phyloP scores from a whole-genome alignment of 2,329 filamentous ascomycete species.

The Apiospora hydei region DNA sequence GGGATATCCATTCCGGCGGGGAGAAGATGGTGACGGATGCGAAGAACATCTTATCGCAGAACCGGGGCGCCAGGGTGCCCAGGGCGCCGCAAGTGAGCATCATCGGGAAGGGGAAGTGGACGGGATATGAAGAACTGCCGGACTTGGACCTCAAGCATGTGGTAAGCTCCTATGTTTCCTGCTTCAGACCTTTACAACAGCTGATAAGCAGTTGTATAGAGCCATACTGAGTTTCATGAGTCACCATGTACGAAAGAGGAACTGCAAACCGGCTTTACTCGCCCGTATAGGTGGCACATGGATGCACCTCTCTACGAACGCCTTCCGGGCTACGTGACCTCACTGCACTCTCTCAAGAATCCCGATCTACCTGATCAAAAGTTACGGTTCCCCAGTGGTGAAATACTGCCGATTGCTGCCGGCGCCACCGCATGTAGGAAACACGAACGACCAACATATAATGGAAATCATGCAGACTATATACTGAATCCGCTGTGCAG shows the following conservation, averaged over 20 bases:
- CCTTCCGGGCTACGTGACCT: constrained; percentile 76
- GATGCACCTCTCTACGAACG: constrained; percentile 79
- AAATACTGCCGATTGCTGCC: constrained; percentile 71
- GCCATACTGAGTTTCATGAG: constrained; percentile 63
- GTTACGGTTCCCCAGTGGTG: constrained; percentile 77
- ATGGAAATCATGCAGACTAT: too few relatives aligned
- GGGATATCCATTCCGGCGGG: constrained; percentile 5
- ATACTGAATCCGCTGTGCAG: background rate
- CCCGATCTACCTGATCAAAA: constrained; percentile 73
- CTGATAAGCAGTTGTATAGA: background rate
- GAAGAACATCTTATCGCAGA: constrained; percentile 21
- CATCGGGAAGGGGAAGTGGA: constrained; percentile 18
- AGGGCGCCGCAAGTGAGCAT: constrained; percentile 22
- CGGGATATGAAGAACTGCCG: constrained; percentile 11
- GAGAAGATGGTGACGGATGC: constrained; percentile 6
- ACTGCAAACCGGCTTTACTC: constrained; percentile 54
- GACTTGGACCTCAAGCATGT: constrained; percentile 23
- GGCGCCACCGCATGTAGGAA: constrained; percentile 84
- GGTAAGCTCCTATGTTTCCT: background rate
- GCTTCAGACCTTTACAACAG: background rate
- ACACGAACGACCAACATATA: too few relatives aligned
- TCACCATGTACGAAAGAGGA: constrained; percentile 62
- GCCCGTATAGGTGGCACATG: constrained; percentile 82
- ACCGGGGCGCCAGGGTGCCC: constrained; percentile 3
- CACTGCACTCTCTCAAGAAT: constrained; percentile 74